phyloP scores from a whole-genome alignment of 306 rosid species.

The Malus asiatica region DNA sequence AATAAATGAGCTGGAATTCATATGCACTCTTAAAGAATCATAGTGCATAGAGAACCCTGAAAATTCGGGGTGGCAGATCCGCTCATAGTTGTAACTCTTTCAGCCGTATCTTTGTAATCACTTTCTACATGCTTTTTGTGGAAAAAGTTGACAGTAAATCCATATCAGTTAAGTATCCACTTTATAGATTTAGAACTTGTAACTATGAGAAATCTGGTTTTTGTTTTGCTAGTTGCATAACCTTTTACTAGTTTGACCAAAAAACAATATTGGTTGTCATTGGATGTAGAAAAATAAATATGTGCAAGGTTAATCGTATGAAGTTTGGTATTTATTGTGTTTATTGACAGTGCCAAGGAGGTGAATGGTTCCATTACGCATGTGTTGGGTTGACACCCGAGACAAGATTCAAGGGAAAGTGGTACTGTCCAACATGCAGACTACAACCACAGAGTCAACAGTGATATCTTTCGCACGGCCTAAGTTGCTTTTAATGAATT shows the following conservation, averaged over 20 bases:
- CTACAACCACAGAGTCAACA: conserved; percentile 47
- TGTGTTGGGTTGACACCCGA: conserved; percentile 96
- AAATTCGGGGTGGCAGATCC: no score
- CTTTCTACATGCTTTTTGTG: neutral
- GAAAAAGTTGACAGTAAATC: neutral
- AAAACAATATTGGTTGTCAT: neutral
- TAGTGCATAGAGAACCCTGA: no score
- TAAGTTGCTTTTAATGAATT: neutral
- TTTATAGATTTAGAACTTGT: neutral
- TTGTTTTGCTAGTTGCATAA: neutral
- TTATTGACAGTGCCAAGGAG: conserved; percentile 83
- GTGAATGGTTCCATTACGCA: conserved; percentile 96
- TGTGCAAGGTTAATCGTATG: neutral
- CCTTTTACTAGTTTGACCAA: neutral
- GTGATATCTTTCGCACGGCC: neutral
- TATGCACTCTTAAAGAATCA: no score
- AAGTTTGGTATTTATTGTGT: neutral
- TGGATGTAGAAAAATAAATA: neutral
- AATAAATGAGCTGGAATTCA: no score
- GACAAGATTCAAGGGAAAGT: conserved; percentile 95
- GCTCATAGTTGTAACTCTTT: neutral
- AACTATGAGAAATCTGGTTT: neutral
- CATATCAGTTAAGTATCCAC: neutral
- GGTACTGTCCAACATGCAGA: conserved; percentile 97
- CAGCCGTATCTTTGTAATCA: neutral